These are phyloP conservation scores for Penicillium salamii DNA, from an alignment of 495 filamentous ascomycete species.

Conservation along the genomic window DNA sequence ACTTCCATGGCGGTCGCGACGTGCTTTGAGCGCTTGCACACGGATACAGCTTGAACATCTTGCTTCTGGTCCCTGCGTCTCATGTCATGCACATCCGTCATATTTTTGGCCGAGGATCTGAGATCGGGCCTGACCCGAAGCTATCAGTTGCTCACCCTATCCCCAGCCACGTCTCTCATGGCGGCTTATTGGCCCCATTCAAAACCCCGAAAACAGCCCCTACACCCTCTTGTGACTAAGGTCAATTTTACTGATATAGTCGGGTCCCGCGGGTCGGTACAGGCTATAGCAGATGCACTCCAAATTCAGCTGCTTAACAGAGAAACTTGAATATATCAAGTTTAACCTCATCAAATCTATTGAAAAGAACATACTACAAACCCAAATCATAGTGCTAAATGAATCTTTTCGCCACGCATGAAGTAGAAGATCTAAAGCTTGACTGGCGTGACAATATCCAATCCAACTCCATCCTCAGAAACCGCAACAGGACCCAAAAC, in stretches of 20 bases:
- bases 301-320: neutral
- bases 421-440: slow-evolving; percentile 5
- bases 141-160: too few relatives aligned
- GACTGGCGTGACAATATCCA: slow-evolving; percentile 20
- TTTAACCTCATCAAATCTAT: too few relatives aligned
- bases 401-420: too few relatives aligned
- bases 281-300: neutral
- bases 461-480: slow-evolving; percentile 16
- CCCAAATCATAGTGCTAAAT: too few relatives aligned
- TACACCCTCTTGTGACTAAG: neutral
- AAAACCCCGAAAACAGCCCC: neutral
- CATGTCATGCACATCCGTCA: neutral
- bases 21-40: slow-evolving; percentile 1
- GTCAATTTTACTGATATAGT: neutral
- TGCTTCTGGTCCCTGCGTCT: neutral
- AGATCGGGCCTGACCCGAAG: too few relatives aligned
- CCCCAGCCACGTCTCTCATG: neutral
- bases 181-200: neutral
- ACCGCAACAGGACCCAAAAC: slow-evolving; percentile 10
- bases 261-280: slow-evolving; percentile 1
- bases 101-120: slow-evolving; percentile 1
- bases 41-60: too few relatives aligned
- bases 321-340: too few relatives aligned
- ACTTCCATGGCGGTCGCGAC: neutral
- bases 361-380: too few relatives aligned